Base-by-base conservation (phyloP, 208 protist genomes). In the Angomonas deanei region DNA sequence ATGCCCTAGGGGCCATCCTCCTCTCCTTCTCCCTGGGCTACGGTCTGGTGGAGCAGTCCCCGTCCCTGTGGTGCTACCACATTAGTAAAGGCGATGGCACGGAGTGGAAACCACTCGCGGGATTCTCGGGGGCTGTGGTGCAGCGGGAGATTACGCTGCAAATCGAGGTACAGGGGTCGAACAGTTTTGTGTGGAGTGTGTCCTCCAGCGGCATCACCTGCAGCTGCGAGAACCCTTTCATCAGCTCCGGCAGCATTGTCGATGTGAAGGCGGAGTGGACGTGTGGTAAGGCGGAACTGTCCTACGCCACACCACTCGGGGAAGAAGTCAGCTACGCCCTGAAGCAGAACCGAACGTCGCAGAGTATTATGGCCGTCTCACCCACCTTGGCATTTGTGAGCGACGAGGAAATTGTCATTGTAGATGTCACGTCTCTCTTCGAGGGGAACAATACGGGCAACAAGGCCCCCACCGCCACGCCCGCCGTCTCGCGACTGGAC, bases 311-410 rank as follows among this genome's bases (percentile, higher is more conserved):
- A 21, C 61, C 67, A 21, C 68, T 61, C 3, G 75, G 79, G 6
- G 75, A 85, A 62, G 76, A 76, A 68, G 70, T 71, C 65, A 68
- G 72, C 61, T 81, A 85, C 64, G 61, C 70, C 38, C 72, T 85
- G 68, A 77, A 69, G 55, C 57, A 61, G 58, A 64, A 63, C 42
- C 54, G 42, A 6, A 61, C 59, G n/a, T 55, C 72, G 38, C 72
- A 59, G 54, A 59, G 66, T 21, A 19, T 19, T 3, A 32, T 21
- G 30, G 19, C 63, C 24, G n/a, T 68, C 17, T 34, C 52, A 6
- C 76, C 74, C 31, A 75, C 66, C 26, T 46, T 84, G 31, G 78
- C 78, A 13, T 84, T 84, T 49, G 56, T 84, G 13, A 71, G 62
- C 24, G 32, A 53, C 30, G 54, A 69, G 32, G 59, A 80, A 57